phyloP scores from a whole-genome alignment of 2,329 filamentous ascomycete species.

The Colletotrichum navitas region DNA sequence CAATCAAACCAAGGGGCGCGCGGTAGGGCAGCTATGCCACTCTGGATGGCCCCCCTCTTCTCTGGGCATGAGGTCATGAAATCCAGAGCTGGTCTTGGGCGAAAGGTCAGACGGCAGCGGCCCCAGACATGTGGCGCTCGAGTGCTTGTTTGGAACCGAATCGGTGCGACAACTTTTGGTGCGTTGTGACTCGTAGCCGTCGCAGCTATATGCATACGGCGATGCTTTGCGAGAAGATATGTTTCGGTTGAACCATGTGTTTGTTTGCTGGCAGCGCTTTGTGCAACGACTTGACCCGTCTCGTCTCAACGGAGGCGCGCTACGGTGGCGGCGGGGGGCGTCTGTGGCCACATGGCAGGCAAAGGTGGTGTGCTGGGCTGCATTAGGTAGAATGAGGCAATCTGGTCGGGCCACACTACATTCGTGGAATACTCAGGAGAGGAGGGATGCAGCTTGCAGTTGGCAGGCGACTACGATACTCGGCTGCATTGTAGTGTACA shows the following conservation, averaged over 20 bases:
- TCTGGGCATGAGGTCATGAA: background rate
- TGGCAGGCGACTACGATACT: conserved; percentile 15
- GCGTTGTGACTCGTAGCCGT: conserved; percentile 10
- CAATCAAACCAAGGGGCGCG: background rate
- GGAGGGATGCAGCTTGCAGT: conserved; percentile 10
- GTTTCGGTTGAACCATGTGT: conserved; percentile 28
- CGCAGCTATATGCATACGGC: conserved; percentile 4
- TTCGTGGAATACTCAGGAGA: background rate
- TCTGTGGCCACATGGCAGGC: conserved; percentile 19
- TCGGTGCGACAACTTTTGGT: conserved; percentile 13
- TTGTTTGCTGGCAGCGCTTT: conserved; percentile 30
- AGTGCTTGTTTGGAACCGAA: conserved; percentile 16
- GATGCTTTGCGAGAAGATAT: background rate
- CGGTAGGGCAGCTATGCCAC: background rate
- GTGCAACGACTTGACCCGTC: conserved; percentile 16
- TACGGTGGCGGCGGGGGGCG: conserved; percentile 19
- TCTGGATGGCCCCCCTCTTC: background rate
- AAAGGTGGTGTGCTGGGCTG: background rate
- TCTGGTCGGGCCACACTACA: background rate
- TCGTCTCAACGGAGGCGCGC: conserved; percentile 33
- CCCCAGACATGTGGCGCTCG: conserved; percentile 10
- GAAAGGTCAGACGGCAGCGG: conserved; percentile 1
- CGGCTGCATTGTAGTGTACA: conserved; percentile 16
- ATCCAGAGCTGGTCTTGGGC: background rate
- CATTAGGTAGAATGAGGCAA: background rate